Conservation (phyloP, 2,329 filamentous ascomycete species). For the Hirsutella rhossiliensis region DNA sequence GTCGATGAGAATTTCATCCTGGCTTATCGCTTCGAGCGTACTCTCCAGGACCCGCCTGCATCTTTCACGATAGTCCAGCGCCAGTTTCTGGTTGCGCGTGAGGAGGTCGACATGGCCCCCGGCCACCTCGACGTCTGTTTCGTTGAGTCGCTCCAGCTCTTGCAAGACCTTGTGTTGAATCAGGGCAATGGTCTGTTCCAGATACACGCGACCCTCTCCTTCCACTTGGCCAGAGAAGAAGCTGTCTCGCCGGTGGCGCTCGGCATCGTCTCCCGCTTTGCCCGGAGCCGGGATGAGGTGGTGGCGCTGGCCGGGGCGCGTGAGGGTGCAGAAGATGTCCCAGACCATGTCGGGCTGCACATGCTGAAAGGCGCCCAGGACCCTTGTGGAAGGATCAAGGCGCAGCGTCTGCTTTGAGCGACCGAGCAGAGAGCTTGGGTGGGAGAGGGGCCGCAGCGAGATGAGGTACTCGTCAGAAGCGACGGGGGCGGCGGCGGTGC, state of each 20-base stretch:
- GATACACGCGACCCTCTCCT: conserved; percentile 12
- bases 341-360: conserved; percentile 41
- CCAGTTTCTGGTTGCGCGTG: conserved; percentile 35
- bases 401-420: conserved; percentile 24
- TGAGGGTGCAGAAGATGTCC: conserved; percentile 31
- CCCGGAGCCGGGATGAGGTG: conserved; percentile 13
- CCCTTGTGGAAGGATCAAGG: conserved; percentile 9
- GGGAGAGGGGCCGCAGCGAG: conserved; percentile 34
- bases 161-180: conserved; percentile 31
- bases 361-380: conserved; percentile 31
- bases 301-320: conserved; percentile 17
- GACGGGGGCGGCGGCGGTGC: conserved; percentile 12
- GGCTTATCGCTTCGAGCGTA: conserved; percentile 26
- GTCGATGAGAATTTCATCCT: conserved; percentile 14
- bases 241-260: conserved; percentile 10
- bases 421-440: conserved; percentile 36
- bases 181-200: conserved; percentile 25
- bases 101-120: conserved; percentile 23
- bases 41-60: conserved; percentile 35
- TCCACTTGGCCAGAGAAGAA: conserved; percentile 20
- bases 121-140: conserved; percentile 30
- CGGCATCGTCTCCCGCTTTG: conserved; percentile 13
- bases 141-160: conserved; percentile 31
- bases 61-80: conserved; percentile 33
- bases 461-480: conserved; percentile 35